Base-by-base conservation (phyloP, 139 green algal species). In the Ettlia oleoabundans region DNA sequence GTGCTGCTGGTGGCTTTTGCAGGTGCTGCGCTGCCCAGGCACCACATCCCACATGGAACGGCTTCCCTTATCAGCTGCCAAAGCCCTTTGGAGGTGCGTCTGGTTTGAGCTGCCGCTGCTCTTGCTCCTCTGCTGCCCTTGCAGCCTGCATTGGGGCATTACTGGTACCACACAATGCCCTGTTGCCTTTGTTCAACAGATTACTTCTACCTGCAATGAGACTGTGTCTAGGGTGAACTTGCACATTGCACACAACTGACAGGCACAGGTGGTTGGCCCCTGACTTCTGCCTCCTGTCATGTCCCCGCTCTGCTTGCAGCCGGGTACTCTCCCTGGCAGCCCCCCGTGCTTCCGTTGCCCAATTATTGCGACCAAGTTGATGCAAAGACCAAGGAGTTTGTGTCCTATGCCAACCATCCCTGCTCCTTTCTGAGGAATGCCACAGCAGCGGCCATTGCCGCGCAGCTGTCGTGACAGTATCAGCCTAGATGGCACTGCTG, bases 341-440 rank as follows among this genome's bases (percentile, higher is more conserved):
- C 67, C 2, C 67, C 67, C 0, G 67, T 75, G 67, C 67, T 75
- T 15, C 3, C 22, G 5, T 8, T 38, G 40, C 67, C 67, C 24
- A 26, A 24, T 6, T 75, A 58, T 24, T 75, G 67, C 26, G 19
- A 33, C 22, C 13, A 75, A 15, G 37, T 75, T 38, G 26, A 13
- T 28, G 24, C 35, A 9, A 24, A 58, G 26, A n/a, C 55, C 37
- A 2, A 3, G 40, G 30, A 75, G 40, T 53, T 61, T 2, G 6
- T 75, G 24, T 38, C 67, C 38, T 79, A 67, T 22, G 32, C 58
- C 4, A 81, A 81, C 58, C 75, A 81, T n/a, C 75, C 75, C n/a
- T 81, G 75, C 75, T 58, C 70, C 55, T 81, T 81, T 58, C 58
- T 81, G 58, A 30, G 1, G 3, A 72, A 81, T 8, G n/a, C 55